These are phyloP conservation scores for Phialemonium atrogriseum DNA, from an alignment of 2,329 filamentous ascomycete genomes.

Conservation along the genomic window DNA sequence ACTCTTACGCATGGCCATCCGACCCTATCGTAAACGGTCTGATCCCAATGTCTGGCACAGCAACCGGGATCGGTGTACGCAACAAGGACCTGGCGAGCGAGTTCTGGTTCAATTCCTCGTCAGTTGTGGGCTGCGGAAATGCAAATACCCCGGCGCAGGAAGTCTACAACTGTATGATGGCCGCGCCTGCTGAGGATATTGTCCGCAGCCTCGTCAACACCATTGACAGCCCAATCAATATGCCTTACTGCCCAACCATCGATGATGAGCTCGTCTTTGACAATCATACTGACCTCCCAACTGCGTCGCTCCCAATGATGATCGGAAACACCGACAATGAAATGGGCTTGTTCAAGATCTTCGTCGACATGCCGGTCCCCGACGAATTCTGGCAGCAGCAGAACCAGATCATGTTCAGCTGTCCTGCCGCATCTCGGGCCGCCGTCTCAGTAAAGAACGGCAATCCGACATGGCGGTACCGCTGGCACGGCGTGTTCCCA, in stretches of 20 bases:
- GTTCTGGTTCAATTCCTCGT: conserved; percentile 34
- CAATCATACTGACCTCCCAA: conserved; percentile 25
- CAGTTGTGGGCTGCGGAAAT: conserved; percentile 26
- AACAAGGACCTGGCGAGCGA: conserved; percentile 20
- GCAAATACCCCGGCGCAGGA: conserved; percentile 25
- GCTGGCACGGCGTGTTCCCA: conserved; percentile 35
- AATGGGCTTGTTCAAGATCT: conserved; percentile 35
- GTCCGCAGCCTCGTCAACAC: conserved; percentile 21
- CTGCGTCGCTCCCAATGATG: conserved; percentile 27
- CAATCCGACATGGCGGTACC: conserved; percentile 33
- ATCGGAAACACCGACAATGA: conserved; percentile 36
- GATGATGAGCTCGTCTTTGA: conserved; percentile 31
- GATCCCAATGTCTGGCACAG: conserved; percentile 36
- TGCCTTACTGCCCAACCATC: conserved; percentile 32
- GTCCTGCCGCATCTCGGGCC: conserved; percentile 30
- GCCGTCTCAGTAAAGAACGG: conserved; percentile 20
- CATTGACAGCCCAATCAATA: conserved; percentile 24
- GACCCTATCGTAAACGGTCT: conserved; percentile 38
- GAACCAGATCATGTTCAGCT: conserved; percentile 26
- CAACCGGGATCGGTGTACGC: conserved; percentile 33
- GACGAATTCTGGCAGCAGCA: conserved; percentile 28
- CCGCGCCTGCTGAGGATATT: conserved; percentile 23
- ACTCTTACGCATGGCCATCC: conserved; percentile 35
- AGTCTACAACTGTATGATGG: conserved; percentile 21
- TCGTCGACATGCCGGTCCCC: conserved; percentile 25